Conservation (phyloP, 176 grass and related monocot species). For the Lolium multiflorum region DNA sequence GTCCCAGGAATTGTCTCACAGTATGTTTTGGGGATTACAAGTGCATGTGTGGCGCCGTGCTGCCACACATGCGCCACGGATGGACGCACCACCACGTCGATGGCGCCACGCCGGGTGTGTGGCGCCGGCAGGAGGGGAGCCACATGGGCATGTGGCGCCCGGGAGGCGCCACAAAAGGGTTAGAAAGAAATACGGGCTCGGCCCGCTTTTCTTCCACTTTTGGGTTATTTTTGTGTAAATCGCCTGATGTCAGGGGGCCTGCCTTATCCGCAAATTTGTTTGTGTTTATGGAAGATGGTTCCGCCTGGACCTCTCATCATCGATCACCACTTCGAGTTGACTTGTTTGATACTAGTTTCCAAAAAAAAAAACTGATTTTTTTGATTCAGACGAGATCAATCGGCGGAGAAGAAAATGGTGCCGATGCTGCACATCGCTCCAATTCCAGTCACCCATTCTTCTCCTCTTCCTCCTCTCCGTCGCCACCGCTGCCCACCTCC, state of each 20-base stretch:
- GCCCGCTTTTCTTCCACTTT: no score
- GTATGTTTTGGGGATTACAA: no score
- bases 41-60: no score
- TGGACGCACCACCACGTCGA: no score
- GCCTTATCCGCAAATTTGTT: constrained; percentile 21
- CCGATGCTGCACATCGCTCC: constrained; percentile 14
- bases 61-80: no score
- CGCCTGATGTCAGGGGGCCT: background rate
- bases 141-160: no score
- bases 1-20: no score
- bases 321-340: constrained; percentile 5
- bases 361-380: background rate
- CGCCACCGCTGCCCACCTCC: constrained; percentile 3
- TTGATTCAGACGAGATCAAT: background rate
- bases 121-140: no score
- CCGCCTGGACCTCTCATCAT: constrained; percentile 19
- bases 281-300: constrained; percentile 22
- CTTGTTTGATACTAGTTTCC: background rate
- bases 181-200: no score
- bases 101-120: no score
- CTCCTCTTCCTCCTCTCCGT: background rate
- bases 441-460: background rate
- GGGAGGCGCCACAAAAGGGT: no score
- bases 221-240: no score
- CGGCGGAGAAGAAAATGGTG: background rate